These are phyloP conservation scores for Tricholoma hemisulphureum DNA, from an alignment of 768 basidiomycete genomes.

Conservation along the genomic window DNA sequence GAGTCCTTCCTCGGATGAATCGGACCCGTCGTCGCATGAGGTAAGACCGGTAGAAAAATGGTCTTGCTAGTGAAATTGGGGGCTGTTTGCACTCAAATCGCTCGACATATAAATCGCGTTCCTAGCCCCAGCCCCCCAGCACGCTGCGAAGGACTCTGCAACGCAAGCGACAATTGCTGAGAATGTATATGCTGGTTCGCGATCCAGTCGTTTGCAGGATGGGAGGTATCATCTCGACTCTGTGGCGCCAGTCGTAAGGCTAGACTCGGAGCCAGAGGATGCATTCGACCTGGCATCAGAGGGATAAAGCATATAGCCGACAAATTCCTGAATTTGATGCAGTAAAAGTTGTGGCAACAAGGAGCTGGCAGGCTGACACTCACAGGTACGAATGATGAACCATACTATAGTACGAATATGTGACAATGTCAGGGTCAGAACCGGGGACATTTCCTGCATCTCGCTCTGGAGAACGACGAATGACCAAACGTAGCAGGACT, in stretches of 20 bases:
- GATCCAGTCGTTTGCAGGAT: slow-evolving; percentile 5
- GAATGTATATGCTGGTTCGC: not conserved
- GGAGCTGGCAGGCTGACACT: slow-evolving; percentile 19
- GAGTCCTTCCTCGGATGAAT: slow-evolving; percentile 22
- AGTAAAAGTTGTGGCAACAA: not conserved
- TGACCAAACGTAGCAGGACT: slow-evolving; percentile 32
- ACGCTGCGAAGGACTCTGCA: slow-evolving; percentile 27
- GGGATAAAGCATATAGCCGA: slow-evolving; percentile 24
- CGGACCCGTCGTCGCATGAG: slow-evolving; percentile 40
- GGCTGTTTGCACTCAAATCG: slow-evolving; percentile 19
- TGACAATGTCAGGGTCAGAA: slow-evolving; percentile 37
- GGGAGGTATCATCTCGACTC: slow-evolving; percentile 12
- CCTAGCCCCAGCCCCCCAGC: slow-evolving; percentile 16
- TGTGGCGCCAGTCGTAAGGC: slow-evolving; percentile 54
- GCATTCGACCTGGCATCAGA: slow-evolving; percentile 29
- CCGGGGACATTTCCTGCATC: slow-evolving; percentile 34
- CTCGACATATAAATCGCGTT: slow-evolving; percentile 17
- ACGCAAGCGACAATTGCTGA: slow-evolving; percentile 24
- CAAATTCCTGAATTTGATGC: slow-evolving; percentile 26
- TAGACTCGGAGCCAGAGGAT: slow-evolving; percentile 44
- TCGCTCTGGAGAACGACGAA: slow-evolving; percentile 28
- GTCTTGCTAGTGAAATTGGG: slow-evolving; percentile 21
- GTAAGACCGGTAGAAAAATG: slow-evolving; percentile 32
- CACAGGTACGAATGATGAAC: slow-evolving; percentile 36
- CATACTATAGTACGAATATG: slow-evolving; percentile 30